Base-by-base conservation (phyloP, 1,139 yeast species). In the Arxiozyma heterogenica region DNA sequence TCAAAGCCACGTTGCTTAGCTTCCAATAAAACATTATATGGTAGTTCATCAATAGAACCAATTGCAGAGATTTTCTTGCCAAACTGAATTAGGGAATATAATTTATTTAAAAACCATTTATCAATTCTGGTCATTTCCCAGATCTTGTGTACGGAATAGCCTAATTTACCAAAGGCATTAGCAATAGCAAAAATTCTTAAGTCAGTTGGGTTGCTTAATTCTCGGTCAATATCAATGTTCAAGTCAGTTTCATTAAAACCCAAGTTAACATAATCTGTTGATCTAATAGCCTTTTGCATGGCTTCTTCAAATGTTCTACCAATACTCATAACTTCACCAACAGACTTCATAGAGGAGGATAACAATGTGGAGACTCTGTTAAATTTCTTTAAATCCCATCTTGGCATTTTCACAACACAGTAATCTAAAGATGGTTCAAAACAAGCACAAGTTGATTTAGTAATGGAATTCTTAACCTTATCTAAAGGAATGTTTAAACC, bases 261-360 rank as follows among this genome's bases (percentile, higher is more conserved):
- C 64, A 90, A 76, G 76, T 93, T 91, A 62, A 87, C 91, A 72
- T 91, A 91, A 69, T 93, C 98, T 48, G 95, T 89, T 18, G 97
- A 90, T 73, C 98, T 83, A 61, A 93, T 91, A 54, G 98, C 98
- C 75, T 93, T 93, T 75, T 93, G 98, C 60, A 93, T 88, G 45
- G 98, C 96, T 72, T 93, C 98, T 73, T 93, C 98, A 64, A 93
- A 93, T 18, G 96, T 93, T 73, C 98, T 82, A 69, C 98, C 98
- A 71, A 93, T 90, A 60, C 95, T 81, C 98, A 93, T 93, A 55
- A 93, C 98, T 74, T 93, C 98, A 77, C 98, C 98, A 58, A 93
- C 98, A 61, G 97, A 90, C 74, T 93, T 93, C 98, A 93, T 93
- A 48, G 96, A 84, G 6, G 98, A 91, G 43, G 95, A 86, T 65